A percentile compares a stretch with the other conserved stretches of the same genome.
Conservation (phyloP, 352 stramenopile genomes). For the Peronospora farinosa region DNA sequence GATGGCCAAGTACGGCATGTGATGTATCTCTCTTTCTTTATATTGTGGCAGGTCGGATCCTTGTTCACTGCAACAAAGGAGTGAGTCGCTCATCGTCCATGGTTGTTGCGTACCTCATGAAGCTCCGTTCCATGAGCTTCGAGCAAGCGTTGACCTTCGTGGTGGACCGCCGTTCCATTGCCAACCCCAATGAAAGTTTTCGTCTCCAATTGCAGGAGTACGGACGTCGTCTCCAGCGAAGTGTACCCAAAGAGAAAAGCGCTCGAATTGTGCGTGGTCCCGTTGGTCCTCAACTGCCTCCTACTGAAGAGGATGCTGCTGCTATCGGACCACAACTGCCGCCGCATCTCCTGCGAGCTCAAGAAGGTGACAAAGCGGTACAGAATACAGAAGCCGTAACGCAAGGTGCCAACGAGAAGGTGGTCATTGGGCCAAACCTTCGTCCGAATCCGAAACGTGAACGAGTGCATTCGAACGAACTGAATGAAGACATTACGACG, state of each 20-base stretch:
- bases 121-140: constrained; percentile 57
- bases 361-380: not conserved
- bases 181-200: constrained; percentile 73
- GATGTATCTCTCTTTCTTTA: constrained; percentile 11
- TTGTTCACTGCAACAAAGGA: constrained; percentile 90
- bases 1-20: constrained; percentile 29
- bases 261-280: constrained; percentile 23
- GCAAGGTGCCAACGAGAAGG: constrained; percentile 4
- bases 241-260: constrained; percentile 19
- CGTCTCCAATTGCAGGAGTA: constrained; percentile 55
- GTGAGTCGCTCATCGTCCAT: constrained; percentile 86
- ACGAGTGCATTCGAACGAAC: constrained; percentile 2
- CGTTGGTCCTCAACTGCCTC: constrained; percentile 23
- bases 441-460: constrained; percentile 26
- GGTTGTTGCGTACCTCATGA: constrained; percentile 89
- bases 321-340: constrained; percentile 63
- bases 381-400: not conserved
- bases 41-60: constrained; percentile 53
- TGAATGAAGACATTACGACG: constrained; percentile 1
- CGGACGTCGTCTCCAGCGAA: constrained; percentile 36
- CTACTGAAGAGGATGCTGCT: constrained; percentile 5
- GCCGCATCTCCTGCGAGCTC: constrained; percentile 27
- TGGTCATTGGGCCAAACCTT: constrained; percentile 26
- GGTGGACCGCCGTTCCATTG: constrained; percentile 42
- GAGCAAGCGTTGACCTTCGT: constrained; percentile 64